These are phyloP conservation scores for Crithidia fasciculata DNA, from an alignment of 208 protist genomes.

Conservation along the genomic window DNA sequence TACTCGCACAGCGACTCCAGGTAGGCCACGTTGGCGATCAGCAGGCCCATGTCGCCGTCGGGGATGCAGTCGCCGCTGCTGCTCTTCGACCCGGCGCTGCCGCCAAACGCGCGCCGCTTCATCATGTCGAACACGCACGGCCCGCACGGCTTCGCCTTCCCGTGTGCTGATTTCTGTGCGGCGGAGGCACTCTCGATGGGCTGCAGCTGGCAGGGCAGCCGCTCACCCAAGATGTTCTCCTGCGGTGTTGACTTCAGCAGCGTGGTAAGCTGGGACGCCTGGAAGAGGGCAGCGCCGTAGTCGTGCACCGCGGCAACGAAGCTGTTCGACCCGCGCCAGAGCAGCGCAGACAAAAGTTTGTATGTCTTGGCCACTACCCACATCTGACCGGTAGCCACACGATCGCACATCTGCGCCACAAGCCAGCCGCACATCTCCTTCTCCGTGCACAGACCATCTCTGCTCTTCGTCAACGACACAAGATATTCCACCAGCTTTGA, in stretches of 20 bases:
- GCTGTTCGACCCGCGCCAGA: slow-evolving; percentile 38
- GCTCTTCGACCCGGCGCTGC: neutral
- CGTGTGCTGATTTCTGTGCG: slow-evolving; percentile 2
- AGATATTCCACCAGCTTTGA: slow-evolving; percentile 34
- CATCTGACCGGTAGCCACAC: slow-evolving; percentile 39
- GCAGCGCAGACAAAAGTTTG: slow-evolving; percentile 25
- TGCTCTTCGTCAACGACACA: slow-evolving; percentile 11
- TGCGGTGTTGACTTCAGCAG: slow-evolving; percentile 28
- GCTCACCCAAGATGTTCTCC: slow-evolving; percentile 33
- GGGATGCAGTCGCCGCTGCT: neutral
- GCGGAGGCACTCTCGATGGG: neutral
- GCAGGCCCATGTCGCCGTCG: slow-evolving; percentile 4
- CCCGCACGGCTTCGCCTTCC: neutral
- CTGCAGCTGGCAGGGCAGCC: slow-evolving; percentile 13
- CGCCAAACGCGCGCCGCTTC: neutral
- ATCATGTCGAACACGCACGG: neutral
- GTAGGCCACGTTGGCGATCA: slow-evolving; percentile 25
- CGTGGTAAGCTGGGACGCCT: slow-evolving; percentile 10
- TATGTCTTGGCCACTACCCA: slow-evolving; percentile 46
- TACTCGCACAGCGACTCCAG: slow-evolving; percentile 42
- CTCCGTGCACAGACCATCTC: slow-evolving; percentile 33
- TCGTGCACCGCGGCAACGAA: slow-evolving; percentile 25
- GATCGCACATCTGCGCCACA: slow-evolving; percentile 42
- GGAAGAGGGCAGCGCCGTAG: slow-evolving; percentile 18
- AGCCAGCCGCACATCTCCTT: slow-evolving; percentile 43